A percentile compares a stretch with the other conserved stretches of the same genome.
Evolutionary conservation across 176 grass and related monocot genomes (phyloP).

Genomic region (Poa pratensis): DNA sequence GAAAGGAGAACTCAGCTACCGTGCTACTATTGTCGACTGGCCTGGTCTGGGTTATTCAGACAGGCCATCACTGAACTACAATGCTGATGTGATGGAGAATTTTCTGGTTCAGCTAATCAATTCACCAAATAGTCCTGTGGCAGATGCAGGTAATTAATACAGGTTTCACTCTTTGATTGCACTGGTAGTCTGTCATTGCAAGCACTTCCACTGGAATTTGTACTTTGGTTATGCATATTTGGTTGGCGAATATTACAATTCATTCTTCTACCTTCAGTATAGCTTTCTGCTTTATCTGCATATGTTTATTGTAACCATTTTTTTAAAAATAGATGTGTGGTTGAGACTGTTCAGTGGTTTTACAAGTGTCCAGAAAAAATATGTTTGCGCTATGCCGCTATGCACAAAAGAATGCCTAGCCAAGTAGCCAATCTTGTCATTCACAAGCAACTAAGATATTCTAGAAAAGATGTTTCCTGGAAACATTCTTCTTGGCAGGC

Average conservation of each 20-base stretch:
- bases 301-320: background rate
- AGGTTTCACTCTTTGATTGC: constrained; percentile 17
- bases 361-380: background rate
- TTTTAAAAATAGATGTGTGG: background rate
- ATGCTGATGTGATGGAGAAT: constrained; percentile 88
- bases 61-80: constrained; percentile 87
- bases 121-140: constrained; percentile 75
- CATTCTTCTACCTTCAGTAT: constrained; percentile 2
- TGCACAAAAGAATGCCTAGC: background rate
- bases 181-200: background rate
- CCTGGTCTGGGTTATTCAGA: constrained; percentile 95
- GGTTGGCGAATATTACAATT: constrained; percentile 7
- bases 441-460: background rate
- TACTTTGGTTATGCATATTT: background rate
- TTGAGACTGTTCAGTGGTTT: background rate
- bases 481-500: constrained; percentile 8
- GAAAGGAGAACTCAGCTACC: constrained; percentile 69
- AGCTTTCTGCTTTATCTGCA: constrained; percentile 1
- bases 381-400: constrained; percentile 3
- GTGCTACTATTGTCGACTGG: constrained; percentile 96
- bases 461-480: background rate
- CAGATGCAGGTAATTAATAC: constrained; percentile 75
- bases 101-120: constrained; percentile 82
- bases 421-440: background rate
- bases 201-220: constrained; percentile 10